Evolutionary conservation across 805 yeast genomes (phyloP).

Genomic region (Blastobotrys mokoenaii): DNA sequence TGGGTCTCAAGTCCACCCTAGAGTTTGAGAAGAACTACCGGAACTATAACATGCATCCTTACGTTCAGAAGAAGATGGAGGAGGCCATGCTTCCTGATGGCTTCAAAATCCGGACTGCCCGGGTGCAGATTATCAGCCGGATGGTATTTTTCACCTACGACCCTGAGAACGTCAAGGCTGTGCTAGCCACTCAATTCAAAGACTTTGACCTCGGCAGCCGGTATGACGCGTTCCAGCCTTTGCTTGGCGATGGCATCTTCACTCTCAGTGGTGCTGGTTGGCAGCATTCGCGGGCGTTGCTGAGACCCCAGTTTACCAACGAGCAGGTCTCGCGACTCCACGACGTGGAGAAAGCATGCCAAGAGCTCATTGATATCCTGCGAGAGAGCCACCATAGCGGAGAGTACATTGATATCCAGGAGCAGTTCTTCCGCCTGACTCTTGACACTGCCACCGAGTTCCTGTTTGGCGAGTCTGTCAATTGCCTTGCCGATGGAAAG

Average conservation of each 20-base stretch:
- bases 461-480: slow-evolving; percentile 27
- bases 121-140: not conserved
- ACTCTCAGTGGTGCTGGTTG: slow-evolving; percentile 29
- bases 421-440: slow-evolving; percentile 24
- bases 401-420: slow-evolving; percentile 22
- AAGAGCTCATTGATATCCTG: slow-evolving; percentile 3
- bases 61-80: not conserved
- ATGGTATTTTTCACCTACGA: slow-evolving; percentile 8
- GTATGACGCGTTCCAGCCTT: slow-evolving; percentile 20
- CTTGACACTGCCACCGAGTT: slow-evolving; percentile 31
- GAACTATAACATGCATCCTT: not conserved
- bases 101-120: not conserved
- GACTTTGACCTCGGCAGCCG: slow-evolving; percentile 27
- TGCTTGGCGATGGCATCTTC: slow-evolving; percentile 31
- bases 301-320: slow-evolving; percentile 30
- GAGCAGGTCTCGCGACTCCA: slow-evolving; percentile 22
- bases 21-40: not conserved
- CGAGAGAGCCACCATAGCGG: slow-evolving; percentile 4
- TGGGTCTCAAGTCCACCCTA: not conserved
- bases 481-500: slow-evolving; percentile 14
- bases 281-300: slow-evolving; percentile 30
- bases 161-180: slow-evolving; percentile 27
- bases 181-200: slow-evolving; percentile 27
- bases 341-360: slow-evolving; percentile 22
- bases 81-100: not conserved